Percentiles rank a stretch among this genome's conserved stretches.
phyloP scores from a whole-genome alignment of 2,329 filamentous ascomycete species.

The Aspergillus sclerotialis region DNA sequence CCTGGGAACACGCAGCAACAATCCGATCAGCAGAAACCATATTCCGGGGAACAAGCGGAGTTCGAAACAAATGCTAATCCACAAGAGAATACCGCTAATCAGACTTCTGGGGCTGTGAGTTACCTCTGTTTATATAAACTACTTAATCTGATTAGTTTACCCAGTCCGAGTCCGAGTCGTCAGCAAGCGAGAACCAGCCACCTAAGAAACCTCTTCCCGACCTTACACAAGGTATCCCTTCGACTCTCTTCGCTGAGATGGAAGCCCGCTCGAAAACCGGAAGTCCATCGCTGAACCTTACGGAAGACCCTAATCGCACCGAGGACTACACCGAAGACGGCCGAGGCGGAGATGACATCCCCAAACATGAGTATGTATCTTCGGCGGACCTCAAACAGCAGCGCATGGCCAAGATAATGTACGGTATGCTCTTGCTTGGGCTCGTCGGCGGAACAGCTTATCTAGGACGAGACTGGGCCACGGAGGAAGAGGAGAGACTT shows the following conservation, averaged over 20 bases:
- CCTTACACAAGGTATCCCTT: conserved; percentile 89
- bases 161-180: conserved; percentile 34
- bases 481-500: conserved; percentile 60
- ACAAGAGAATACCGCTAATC: conserved; percentile 21
- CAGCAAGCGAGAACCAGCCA: conserved; percentile 15
- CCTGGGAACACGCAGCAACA: conserved; percentile 10
- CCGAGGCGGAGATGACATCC: conserved; percentile 49
- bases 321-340: conserved; percentile 44
- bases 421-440: conserved; percentile 53
- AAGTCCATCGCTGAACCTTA: conserved; percentile 42
- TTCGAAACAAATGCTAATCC: conserved; percentile 29
- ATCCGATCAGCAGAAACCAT: conserved; percentile 14
- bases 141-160: conserved; percentile 7
- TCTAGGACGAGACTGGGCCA: conserved; percentile 81
- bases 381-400: conserved; percentile 79
- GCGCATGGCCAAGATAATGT: conserved; percentile 67
- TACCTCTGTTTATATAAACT: conserved; percentile 1
- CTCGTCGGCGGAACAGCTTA: conserved; percentile 59
- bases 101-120: conserved; percentile 21
- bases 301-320: conserved; percentile 42
- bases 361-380: conserved; percentile 78
- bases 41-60: conserved; percentile 32
- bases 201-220: conserved; percentile 71
- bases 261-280: conserved; percentile 36
- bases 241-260: conserved; percentile 75